Base-by-base conservation (phyloP, 805 yeast species). In the Saturnispora gosingensis region DNA sequence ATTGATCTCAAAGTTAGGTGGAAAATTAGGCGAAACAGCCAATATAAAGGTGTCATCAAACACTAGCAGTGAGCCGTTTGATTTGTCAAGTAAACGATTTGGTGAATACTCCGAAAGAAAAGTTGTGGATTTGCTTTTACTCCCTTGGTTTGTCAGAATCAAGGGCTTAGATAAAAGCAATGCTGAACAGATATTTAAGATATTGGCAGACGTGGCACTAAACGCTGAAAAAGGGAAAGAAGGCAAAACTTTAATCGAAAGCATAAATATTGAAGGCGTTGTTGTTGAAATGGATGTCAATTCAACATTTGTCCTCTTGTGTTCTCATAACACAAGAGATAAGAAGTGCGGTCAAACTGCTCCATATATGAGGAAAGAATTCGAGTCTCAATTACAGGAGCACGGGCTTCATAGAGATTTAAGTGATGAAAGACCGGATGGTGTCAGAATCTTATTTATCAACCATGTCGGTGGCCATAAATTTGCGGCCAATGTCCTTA, bases 381-480 rank as follows among this genome's bases (percentile, higher is more conserved):
- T 91, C 65, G 95, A 88, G 45, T 64, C 75, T 8, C 78, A 84
- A 57, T 71, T 91, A 43, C 72, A 95, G 53, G 87, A 86, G 4
- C 71, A 77, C 35, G 95, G 82, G 3, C 69, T 86, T 16, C 78
- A 80, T 58, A 75, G 98, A 60, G 97, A 91, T 65, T 65, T 70
- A 30, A 83, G 85, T 11, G 97, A 90, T 65, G 75, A 73, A 46
- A 75, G 89, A 50, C 81, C 86, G 0, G 82, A 75, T 32, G 98
- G 97, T 6, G 87, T 84, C 1, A 70, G 72, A 5, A 88, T 89
- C 2, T 72, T 76, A 2, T 89, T 66, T 59, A 77, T 85, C 30
- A 89, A 87, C 61, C 99, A 91, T 66, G 85, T 91, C 27, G 99
- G 99, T 6, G 98, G 98, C 5, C 99, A 91, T 68, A 93, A 93